Conservation (phyloP, 331 rosid species). For the Telfairia occidentalis region DNA sequence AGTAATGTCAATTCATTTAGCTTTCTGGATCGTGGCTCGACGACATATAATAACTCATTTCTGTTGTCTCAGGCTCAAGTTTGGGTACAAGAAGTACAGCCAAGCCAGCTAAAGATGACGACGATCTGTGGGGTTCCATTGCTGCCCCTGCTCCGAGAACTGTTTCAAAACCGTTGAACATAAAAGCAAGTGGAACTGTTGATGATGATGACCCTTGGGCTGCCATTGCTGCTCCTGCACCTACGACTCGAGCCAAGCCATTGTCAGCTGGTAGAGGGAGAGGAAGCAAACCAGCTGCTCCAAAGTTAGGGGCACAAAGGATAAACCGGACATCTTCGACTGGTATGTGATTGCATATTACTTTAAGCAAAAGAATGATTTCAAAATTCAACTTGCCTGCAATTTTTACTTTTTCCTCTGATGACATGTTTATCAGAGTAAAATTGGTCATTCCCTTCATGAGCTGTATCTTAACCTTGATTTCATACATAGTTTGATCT, state of each 20-base stretch:
- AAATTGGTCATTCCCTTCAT: slow-evolving; percentile 12
- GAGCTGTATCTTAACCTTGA: slow-evolving; percentile 18
- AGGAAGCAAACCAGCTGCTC: slow-evolving; percentile 67
- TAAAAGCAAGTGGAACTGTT: slow-evolving; percentile 28
- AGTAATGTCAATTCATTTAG: slow-evolving; percentile 30
- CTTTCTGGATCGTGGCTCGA: not conserved
- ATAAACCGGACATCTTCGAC: slow-evolving; percentile 63
- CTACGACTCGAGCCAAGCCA: slow-evolving; percentile 75
- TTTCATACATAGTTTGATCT: slow-evolving; percentile 22
- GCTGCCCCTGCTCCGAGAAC: slow-evolving; percentile 88
- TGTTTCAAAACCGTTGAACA: slow-evolving; percentile 43
- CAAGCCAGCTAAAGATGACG: slow-evolving; percentile 42
- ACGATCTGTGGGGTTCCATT: slow-evolving; percentile 83
- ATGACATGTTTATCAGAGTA: slow-evolving; percentile 20
- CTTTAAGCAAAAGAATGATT: slow-evolving; percentile 8
- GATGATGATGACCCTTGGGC: slow-evolving; percentile 97
- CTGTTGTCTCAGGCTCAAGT: slow-evolving; percentile 31
- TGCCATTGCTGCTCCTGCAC: slow-evolving; percentile 91
- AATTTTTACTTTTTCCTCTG: slow-evolving; percentile 14
- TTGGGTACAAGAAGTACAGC: slow-evolving; percentile 42
- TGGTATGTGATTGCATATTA: slow-evolving; percentile 37
- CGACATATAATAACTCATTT: not conserved
- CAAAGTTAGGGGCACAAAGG: slow-evolving; percentile 81
- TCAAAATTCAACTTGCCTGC: slow-evolving; percentile 3
- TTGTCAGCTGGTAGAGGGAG: slow-evolving; percentile 56